Conservation (phyloP, 1,284 basidiomycete genomes). For the Cutaneotrichosporon sp. region DNA sequence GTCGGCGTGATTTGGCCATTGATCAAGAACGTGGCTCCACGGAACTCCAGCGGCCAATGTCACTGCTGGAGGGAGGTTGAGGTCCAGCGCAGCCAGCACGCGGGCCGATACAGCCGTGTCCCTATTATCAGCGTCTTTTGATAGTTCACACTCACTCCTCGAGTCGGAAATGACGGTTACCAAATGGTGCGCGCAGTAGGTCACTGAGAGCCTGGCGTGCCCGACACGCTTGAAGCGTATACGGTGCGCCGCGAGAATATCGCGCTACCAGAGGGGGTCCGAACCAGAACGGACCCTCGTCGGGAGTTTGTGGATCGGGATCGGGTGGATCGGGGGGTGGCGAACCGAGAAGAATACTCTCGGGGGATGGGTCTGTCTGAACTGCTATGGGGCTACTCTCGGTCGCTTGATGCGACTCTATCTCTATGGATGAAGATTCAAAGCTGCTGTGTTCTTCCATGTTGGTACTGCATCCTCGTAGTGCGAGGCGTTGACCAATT, state of each 20-base stretch:
- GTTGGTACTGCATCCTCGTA: not conserved
- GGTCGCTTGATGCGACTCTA: conserved; percentile 39
- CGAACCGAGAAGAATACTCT: not conserved
- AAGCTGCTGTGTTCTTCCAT: not conserved
- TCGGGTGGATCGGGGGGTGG: not conserved
- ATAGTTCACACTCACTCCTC: not conserved
- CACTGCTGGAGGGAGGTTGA: not conserved
- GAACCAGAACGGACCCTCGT: conserved; percentile 6
- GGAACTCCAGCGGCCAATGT: not conserved
- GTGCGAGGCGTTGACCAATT: not conserved
- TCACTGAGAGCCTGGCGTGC: not conserved
- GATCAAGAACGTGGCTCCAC: not conserved
- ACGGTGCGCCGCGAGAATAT: not conserved
- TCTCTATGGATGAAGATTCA: conserved; percentile 37
- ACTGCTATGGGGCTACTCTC: conserved; percentile 14
- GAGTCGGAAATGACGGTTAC: conserved; percentile 2
- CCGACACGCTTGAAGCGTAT: not conserved
- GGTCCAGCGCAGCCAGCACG: not conserved
- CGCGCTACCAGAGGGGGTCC: not conserved
- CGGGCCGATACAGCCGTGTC: not conserved
- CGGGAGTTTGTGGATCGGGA: not conserved
- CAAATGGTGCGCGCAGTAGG: not conserved
- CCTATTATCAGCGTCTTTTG: not conserved
- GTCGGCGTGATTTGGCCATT: not conserved
- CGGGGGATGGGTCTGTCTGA: not conserved